phyloP scores from a whole-genome alignment of 2,329 filamentous ascomycete species.

The Cladosporium sp. region DNA sequence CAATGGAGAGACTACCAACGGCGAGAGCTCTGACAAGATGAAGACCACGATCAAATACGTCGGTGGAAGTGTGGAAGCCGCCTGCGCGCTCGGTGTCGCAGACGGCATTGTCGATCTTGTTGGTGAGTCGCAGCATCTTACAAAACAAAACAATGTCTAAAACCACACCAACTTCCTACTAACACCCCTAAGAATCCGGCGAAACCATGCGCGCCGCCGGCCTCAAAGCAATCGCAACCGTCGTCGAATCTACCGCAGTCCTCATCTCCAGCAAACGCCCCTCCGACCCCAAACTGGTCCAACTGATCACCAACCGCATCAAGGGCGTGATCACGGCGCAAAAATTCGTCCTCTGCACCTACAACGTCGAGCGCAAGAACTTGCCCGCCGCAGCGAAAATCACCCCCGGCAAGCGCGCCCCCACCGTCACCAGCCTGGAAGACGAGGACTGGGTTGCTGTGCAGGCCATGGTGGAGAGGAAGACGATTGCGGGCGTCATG shows the following conservation, averaged over 20 bases:
- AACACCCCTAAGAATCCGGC: constrained; percentile 69
- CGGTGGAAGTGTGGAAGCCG: constrained; percentile 94
- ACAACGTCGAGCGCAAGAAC: constrained; percentile 75
- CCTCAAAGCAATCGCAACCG: constrained; percentile 89
- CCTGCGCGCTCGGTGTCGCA: constrained; percentile 90
- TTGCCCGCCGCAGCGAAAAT: constrained; percentile 67
- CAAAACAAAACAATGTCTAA: not conserved
- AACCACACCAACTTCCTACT: not conserved
- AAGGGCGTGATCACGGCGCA: constrained; percentile 93
- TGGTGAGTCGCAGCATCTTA: constrained; percentile 63
- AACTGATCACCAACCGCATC: constrained; percentile 82
- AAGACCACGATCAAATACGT: constrained; percentile 89
- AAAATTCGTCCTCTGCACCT: constrained; percentile 90
- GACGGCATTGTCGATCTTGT: constrained; percentile 98
- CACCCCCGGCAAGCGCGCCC: constrained; percentile 89
- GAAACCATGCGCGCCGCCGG: constrained; percentile 98
- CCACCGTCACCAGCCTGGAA: constrained; percentile 85
- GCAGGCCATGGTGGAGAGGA: constrained; percentile 87
- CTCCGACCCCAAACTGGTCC: constrained; percentile 73
- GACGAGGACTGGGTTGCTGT: constrained; percentile 93
- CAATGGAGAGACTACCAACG: constrained; percentile 34
- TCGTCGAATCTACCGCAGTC: constrained; percentile 81
- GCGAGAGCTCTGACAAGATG: constrained; percentile 53
- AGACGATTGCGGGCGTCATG: constrained; percentile 80
- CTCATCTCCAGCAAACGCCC: constrained; percentile 87